phyloP scores from a whole-genome alignment of 2,329 filamentous ascomycete genomes.

The Microdochium trichocladiopsis region DNA sequence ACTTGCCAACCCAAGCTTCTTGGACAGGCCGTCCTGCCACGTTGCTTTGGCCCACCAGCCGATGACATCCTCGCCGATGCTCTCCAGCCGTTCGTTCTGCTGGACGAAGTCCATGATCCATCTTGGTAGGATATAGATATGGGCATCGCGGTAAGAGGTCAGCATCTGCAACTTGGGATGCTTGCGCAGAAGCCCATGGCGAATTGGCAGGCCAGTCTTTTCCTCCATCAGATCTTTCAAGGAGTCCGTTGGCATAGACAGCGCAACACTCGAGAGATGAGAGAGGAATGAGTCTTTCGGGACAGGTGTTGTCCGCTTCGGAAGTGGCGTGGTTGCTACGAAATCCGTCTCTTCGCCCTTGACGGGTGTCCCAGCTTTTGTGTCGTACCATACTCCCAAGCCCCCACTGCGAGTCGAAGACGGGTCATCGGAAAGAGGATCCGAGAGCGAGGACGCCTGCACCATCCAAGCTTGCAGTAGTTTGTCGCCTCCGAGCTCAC shows the following conservation, averaged over 20 bases:
- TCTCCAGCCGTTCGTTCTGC: slow-evolving; percentile 75
- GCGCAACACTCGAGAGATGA: slow-evolving; percentile 70
- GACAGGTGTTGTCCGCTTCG: slow-evolving; percentile 47
- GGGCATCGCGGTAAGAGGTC: slow-evolving; percentile 80
- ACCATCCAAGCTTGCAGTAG: slow-evolving; percentile 91
- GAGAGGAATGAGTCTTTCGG: slow-evolving; percentile 59
- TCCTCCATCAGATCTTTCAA: slow-evolving; percentile 77
- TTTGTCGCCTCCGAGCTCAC: slow-evolving; percentile 76
- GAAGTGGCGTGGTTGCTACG: slow-evolving; percentile 67
- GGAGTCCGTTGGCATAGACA: slow-evolving; percentile 82
- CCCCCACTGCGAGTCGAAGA: slow-evolving; percentile 59
- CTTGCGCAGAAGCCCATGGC: slow-evolving; percentile 67
- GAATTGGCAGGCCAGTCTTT: slow-evolving; percentile 64
- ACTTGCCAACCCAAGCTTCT: slow-evolving; percentile 67
- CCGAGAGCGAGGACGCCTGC: slow-evolving; percentile 63
- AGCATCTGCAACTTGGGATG: slow-evolving; percentile 74
- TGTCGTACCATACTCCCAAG: slow-evolving; percentile 86
- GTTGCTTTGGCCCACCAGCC: slow-evolving; percentile 94
- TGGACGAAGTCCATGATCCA: slow-evolving; percentile 85
- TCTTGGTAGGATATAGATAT: slow-evolving; percentile 88
- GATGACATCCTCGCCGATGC: slow-evolving; percentile 82
- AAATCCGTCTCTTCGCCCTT: slow-evolving; percentile 95
- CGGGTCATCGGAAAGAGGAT: slow-evolving; percentile 41
- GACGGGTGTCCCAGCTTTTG: slow-evolving; percentile 64
- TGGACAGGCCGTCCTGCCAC: slow-evolving; percentile 76